A percentile compares a stretch with the other conserved stretches of the same genome.
These are phyloP conservation scores for Rhododendron henanense DNA, from an alignment of 148 eudicot species.

Conservation along the genomic window DNA sequence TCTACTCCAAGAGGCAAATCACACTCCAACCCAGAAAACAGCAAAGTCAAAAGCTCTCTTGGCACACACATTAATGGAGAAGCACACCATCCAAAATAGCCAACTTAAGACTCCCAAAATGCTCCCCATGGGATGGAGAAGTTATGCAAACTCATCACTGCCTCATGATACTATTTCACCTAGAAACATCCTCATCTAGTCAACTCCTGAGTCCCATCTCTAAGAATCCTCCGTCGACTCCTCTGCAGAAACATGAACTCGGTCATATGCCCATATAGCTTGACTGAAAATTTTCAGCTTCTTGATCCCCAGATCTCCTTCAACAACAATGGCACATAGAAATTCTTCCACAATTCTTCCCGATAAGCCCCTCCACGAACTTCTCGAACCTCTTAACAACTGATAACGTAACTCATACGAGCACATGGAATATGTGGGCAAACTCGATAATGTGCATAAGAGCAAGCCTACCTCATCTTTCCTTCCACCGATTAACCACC, in stretches of 20 bases:
- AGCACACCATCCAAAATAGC: neutral
- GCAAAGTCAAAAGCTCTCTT: neutral
- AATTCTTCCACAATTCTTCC: neutral
- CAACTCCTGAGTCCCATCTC: neutral
- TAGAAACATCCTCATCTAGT: neutral
- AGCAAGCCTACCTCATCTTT: neutral
- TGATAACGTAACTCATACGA: neutral
- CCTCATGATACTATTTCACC: neutral
- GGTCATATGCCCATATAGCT: neutral
- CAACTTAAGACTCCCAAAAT: neutral
- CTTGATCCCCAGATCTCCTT: neutral
- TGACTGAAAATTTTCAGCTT: neutral
- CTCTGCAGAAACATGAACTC: neutral
- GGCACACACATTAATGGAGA: neutral
- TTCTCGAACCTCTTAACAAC: neutral
- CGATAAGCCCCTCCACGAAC: neutral
- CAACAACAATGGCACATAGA: neutral
- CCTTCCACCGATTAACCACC: neutral
- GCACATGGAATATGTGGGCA: neutral
- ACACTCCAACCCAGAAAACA: neutral
- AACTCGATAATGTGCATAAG: neutral
- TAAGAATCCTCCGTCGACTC: neutral
- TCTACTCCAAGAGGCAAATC: neutral
- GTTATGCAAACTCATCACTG: neutral
- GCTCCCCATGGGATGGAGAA: neutral